phyloP scores from a whole-genome alignment of 1,284 basidiomycete species.

The Trichosporon coremiiforme region DNA sequence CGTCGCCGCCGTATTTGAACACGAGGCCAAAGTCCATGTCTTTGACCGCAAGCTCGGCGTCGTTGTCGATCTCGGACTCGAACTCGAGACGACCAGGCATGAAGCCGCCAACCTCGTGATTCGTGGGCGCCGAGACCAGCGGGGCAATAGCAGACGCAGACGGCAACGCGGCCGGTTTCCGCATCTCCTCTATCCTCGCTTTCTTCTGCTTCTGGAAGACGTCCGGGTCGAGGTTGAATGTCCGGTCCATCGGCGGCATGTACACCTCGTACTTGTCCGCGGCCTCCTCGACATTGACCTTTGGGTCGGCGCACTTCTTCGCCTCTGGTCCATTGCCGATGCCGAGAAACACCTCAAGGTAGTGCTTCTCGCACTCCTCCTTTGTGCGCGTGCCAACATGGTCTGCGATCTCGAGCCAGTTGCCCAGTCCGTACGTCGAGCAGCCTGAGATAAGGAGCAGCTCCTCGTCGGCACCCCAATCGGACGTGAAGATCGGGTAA shows the following conservation, averaged over 20 bases:
- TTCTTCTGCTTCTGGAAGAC: slow-evolving; percentile 87
- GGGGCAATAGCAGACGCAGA: slow-evolving; percentile 61
- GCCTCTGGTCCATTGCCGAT: slow-evolving; percentile 36
- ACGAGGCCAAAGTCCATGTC: slow-evolving; percentile 94
- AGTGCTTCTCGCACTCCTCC: slow-evolving; percentile 92
- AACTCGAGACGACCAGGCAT: slow-evolving; percentile 97
- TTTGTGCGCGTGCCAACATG: slow-evolving; percentile 92
- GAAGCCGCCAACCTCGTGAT: slow-evolving; percentile 91
- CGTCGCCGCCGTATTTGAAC: slow-evolving; percentile 79
- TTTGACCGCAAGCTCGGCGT: slow-evolving; percentile 93
- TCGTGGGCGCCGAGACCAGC: slow-evolving; percentile 88
- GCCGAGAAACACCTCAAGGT: slow-evolving; percentile 75
- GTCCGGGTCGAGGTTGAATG: slow-evolving; percentile 73
- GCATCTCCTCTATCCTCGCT: slow-evolving; percentile 69
- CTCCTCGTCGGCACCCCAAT: slow-evolving; percentile 99
- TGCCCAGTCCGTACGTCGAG: slow-evolving; percentile 85
- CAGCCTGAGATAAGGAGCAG: slow-evolving; percentile 88
- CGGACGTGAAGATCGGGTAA: slow-evolving; percentile 90
- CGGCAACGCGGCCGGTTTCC: slow-evolving; percentile 57
- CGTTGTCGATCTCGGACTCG: slow-evolving; percentile 94
- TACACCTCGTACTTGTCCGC: slow-evolving; percentile 39
- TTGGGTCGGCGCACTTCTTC: slow-evolving; percentile 22
- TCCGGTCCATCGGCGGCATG: slow-evolving; percentile 69
- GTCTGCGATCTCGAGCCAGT: slow-evolving; percentile 96
- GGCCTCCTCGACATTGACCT: slow-evolving; percentile 33